Base-by-base conservation (phyloP, 1,284 basidiomycete genomes). In the Amylostereum chailletii region DNA sequence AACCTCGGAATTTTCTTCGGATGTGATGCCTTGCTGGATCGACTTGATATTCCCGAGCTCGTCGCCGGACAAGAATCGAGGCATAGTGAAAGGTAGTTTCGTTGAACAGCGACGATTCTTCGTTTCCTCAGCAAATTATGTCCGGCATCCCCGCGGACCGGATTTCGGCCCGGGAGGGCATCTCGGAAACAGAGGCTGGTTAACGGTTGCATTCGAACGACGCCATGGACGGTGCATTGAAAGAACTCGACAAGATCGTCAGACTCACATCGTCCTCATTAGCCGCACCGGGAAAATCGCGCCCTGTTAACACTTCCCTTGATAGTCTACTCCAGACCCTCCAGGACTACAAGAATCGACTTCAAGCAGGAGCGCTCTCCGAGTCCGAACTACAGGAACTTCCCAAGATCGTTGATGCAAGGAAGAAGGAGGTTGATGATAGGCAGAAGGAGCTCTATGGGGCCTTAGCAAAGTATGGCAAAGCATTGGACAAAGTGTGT, bases 371-470 rank as follows among this genome's bases (percentile, higher is more conserved):
- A n/a, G 69, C 72, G 31, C 70, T 75, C 33, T 71, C 78, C 2
- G 72, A 77, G 48, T 74, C 75, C 5, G 74, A 77, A 36, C 70
- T 86, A 27, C 66, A 64, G 29, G 64, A 74, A 7, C 65, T 93
- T 27, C 70, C 76, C 27, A 77, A 77, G 60, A 71, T 72, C 2
- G 71, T 90, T 2, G 85, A 88, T 40, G 64, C 71, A 2, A 79
- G 71, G 61, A 92, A 88, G 79, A 91, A 85, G 65, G 89, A 91
- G 50, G 72, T 93, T 0, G 90, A 93, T 54, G 88, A 92, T 44
- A 76, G 83, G 1, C 82, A 94, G 71, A 95, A 94, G 66, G 90
- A 91, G 57, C 77, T 92, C 47, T 90, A 94, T 60, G 77, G 75
- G 29, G 81, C 83, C 1, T 68, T 94, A 4, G 78, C 81, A 19